phyloP scores from a whole-genome alignment of 768 basidiomycete species.

The Auricularia heimuer region DNA sequence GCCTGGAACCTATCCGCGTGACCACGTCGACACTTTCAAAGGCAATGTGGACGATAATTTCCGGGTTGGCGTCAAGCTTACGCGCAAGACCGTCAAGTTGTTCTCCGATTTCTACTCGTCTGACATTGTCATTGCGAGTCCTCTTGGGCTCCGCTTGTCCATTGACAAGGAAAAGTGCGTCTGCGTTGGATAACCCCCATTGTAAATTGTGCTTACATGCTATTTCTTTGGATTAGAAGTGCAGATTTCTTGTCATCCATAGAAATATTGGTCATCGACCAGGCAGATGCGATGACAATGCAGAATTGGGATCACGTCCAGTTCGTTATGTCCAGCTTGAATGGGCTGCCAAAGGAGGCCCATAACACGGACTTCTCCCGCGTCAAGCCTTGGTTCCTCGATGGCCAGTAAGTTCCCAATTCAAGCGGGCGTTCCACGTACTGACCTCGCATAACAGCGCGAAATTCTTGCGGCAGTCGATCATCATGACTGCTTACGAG shows the following conservation, averaged over 20 bases:
- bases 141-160: slow-evolving; percentile 78
- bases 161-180: slow-evolving; percentile 91
- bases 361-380: slow-evolving; percentile 93
- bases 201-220: background rate
- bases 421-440: background rate
- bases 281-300: slow-evolving; percentile 88
- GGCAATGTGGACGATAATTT: slow-evolving; percentile 98
- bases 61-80: slow-evolving; percentile 84
- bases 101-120: slow-evolving; percentile 86
- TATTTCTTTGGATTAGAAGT: slow-evolving; percentile 36
- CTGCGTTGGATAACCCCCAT: background rate
- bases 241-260: slow-evolving; percentile 91
- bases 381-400: slow-evolving; percentile 96
- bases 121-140: slow-evolving; percentile 89
- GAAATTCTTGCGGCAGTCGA: slow-evolving; percentile 77
- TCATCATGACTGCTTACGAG: slow-evolving; percentile 80
- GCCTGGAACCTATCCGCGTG: slow-evolving; percentile 68
- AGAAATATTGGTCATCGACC: slow-evolving; percentile 84
- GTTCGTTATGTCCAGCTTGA: slow-evolving; percentile 77
- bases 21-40: slow-evolving; percentile 88
- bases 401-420: slow-evolving; percentile 62
- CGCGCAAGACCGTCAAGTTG: slow-evolving; percentile 82
- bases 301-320: slow-evolving; percentile 99
- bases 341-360: slow-evolving; percentile 85
- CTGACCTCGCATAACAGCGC: slow-evolving; percentile 39